phyloP scores from a whole-genome alignment of 2,329 filamentous ascomycete genomes.

The Alternaria brassicicola region DNA sequence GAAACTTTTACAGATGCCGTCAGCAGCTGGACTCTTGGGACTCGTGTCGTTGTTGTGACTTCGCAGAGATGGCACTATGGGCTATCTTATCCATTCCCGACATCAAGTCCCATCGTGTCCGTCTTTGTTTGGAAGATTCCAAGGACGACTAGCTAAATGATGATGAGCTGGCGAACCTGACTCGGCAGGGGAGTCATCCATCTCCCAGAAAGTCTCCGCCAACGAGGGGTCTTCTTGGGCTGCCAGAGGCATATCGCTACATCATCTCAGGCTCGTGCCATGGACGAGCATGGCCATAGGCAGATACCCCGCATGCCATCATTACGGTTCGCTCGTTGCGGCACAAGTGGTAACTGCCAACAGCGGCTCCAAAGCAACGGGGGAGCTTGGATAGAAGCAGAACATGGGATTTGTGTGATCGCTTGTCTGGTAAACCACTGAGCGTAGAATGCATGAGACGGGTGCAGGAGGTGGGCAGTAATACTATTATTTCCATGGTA shows the following conservation, averaged over 20 bases:
- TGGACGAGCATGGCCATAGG: slow-evolving; percentile 20
- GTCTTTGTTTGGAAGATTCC: slow-evolving; percentile 17
- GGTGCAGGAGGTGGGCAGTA: slow-evolving; percentile 19
- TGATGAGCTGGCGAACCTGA: slow-evolving; percentile 31
- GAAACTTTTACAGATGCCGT: neutral
- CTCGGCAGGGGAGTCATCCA: slow-evolving; percentile 4
- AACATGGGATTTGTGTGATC: neutral
- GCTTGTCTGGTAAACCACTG: neutral
- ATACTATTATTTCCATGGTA: slow-evolving; percentile 22
- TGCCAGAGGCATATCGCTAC: slow-evolving; percentile 14
- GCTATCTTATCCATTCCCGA: slow-evolving; percentile 11
- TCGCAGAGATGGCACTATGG: neutral
- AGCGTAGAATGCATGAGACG: slow-evolving; percentile 21
- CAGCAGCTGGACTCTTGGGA: neutral
- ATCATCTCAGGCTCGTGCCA: slow-evolving; percentile 18
- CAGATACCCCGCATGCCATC: slow-evolving; percentile 6
- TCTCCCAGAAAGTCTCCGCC: slow-evolving; percentile 6
- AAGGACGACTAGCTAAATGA: slow-evolving; percentile 5
- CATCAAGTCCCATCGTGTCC: slow-evolving; percentile 18
- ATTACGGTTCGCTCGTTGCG: slow-evolving; percentile 26
- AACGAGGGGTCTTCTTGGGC: slow-evolving; percentile 11
- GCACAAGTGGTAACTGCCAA: slow-evolving; percentile 30
- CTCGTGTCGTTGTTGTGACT: neutral
- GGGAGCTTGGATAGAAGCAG: slow-evolving; percentile 3
- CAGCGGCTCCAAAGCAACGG: slow-evolving; percentile 9